These are phyloP conservation scores for Penicillium verrucosum DNA, from an alignment of 2,329 filamentous ascomycete genomes.

Conservation along the genomic window DNA sequence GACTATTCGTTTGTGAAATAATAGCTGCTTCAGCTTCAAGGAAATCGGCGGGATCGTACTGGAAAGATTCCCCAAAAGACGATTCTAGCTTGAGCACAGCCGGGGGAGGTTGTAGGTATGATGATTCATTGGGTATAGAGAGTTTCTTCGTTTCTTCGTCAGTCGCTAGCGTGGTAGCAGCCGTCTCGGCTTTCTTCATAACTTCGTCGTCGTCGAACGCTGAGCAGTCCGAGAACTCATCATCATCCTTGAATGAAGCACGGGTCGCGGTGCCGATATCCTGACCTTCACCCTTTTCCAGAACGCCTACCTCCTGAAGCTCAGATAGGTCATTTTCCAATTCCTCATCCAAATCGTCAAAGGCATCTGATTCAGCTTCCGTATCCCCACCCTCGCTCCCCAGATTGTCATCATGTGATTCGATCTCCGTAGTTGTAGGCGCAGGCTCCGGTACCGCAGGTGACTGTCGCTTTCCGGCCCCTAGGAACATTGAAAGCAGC, in stretches of 20 bases:
- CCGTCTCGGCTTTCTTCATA: slow-evolving; percentile 23
- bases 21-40: slow-evolving; percentile 18
- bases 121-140: not conserved
- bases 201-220: slow-evolving; percentile 32
- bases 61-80: slow-evolving; percentile 24
- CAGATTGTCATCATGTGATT: slow-evolving; percentile 1
- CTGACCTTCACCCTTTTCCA: not conserved
- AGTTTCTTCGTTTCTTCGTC: not conserved
- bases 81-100: slow-evolving; percentile 3
- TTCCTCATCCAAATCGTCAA: slow-evolving; percentile 24
- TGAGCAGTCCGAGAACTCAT: slow-evolving; percentile 36
- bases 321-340: slow-evolving; percentile 11
- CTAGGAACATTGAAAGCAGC: slow-evolving; percentile 33
- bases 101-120: not conserved
- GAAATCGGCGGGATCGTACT: slow-evolving; percentile 30
- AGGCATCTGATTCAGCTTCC: slow-evolving; percentile 23
- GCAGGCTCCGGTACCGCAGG: not conserved
- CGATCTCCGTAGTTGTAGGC: slow-evolving; percentile 3
- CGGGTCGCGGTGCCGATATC: not conserved
- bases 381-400: slow-evolving; percentile 17
- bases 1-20: slow-evolving; percentile 15
- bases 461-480: slow-evolving; percentile 10
- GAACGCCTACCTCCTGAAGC: slow-evolving; percentile 7
- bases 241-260: slow-evolving; percentile 19
- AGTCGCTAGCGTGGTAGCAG: slow-evolving; percentile 5